Base-by-base conservation (phyloP, 257 asterid genomes). In the Solanum infundibuliforme region DNA sequence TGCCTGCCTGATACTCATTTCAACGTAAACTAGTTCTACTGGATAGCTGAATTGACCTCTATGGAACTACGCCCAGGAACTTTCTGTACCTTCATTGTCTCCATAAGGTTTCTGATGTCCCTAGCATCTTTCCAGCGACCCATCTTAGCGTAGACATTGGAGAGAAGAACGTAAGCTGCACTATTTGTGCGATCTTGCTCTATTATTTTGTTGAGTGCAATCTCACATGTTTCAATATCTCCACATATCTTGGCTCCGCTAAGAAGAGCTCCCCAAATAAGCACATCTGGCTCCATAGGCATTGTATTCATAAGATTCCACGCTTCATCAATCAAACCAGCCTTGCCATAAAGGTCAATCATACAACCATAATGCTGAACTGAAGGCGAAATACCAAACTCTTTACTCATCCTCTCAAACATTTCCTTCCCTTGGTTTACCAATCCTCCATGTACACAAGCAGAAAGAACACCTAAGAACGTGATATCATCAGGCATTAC, bases 281-380 rank as follows among this genome's bases (percentile, higher is more conserved):
- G 85, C 60, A 72, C 89, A 55, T 83, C 89, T 8, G 89, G 87
- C 11, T 88, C 48, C 66, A 88, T 88, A 35, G 87, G 85, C 89
- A 88, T 83, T 43, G 83, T 48, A 41, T 86, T 73, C 60, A 88
- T 55, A 34, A 88, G 84, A 48, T 71, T 27, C 87, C 87, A 83
- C 2, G 89, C 89, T 68, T 88, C 87, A 29, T 71, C 84, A n/a
- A 83, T 71, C 43, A 83, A 29, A 52, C 89, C 89, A 3, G 85
- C 87, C 18, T 83, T 88, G 39, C 76, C 87, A 14, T 83, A 83
- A 48, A 88, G 87, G 74, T 88, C 89, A 55, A 88, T 86, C 87
- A 88, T 88, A 46, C 89, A 88, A 72, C 89, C 87, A 13, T 88
- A 88, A 52, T 88, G 89, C 84, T 88, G 89, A 74, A 88, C 23